Percentiles rank a stretch among this genome's conserved stretches.
Evolutionary conservation across 148 eudicot genomes (phyloP).

Genomic region (Camellia japonica): DNA sequence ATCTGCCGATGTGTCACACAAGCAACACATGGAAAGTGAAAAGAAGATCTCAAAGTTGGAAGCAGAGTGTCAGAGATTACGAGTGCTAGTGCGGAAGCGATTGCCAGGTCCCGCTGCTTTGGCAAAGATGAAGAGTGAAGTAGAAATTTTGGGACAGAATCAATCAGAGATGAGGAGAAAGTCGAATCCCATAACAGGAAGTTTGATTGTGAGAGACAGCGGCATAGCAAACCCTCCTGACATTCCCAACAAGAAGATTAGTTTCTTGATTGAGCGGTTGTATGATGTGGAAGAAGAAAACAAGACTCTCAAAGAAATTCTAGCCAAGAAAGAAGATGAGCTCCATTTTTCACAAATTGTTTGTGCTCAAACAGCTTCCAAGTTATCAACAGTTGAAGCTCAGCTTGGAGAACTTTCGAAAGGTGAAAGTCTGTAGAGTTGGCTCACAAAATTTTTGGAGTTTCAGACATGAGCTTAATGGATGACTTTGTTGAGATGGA

Average conservation of each 20-base stretch:
- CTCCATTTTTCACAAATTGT: slow-evolving; percentile 34
- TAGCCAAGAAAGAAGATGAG: slow-evolving; percentile 52
- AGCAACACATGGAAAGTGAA: slow-evolving; percentile 38
- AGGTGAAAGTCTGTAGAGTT: slow-evolving; percentile 30
- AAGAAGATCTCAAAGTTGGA: slow-evolving; percentile 57
- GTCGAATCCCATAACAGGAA: slow-evolving; percentile 10
- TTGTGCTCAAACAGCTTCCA: slow-evolving; percentile 36
- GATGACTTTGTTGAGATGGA: slow-evolving; percentile 60
- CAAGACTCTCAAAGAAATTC: slow-evolving; percentile 42
- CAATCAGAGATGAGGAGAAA: slow-evolving; percentile 23
- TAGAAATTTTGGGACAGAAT: slow-evolving; percentile 21
- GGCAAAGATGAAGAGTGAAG: slow-evolving; percentile 29
- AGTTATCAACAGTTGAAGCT: slow-evolving; percentile 41
- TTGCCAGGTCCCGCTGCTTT: slow-evolving; percentile 39
- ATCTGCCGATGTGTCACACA: slow-evolving; percentile 35
- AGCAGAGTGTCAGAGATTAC: slow-evolving; percentile 66
- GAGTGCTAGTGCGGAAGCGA: slow-evolving; percentile 46
- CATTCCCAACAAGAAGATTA: slow-evolving; percentile 23
- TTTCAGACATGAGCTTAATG: slow-evolving; percentile 44
- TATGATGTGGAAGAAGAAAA: slow-evolving; percentile 68
- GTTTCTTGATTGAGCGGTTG: slow-evolving; percentile 43
- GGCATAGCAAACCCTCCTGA: slow-evolving; percentile 11
- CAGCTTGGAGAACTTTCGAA: slow-evolving; percentile 35
- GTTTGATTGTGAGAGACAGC: slow-evolving; percentile 11
- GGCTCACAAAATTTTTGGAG: slow-evolving; percentile 31